Evolutionary conservation across 2,329 filamentous ascomycete genomes (phyloP).

Genomic region (Hypoxylon rubiginosum): DNA sequence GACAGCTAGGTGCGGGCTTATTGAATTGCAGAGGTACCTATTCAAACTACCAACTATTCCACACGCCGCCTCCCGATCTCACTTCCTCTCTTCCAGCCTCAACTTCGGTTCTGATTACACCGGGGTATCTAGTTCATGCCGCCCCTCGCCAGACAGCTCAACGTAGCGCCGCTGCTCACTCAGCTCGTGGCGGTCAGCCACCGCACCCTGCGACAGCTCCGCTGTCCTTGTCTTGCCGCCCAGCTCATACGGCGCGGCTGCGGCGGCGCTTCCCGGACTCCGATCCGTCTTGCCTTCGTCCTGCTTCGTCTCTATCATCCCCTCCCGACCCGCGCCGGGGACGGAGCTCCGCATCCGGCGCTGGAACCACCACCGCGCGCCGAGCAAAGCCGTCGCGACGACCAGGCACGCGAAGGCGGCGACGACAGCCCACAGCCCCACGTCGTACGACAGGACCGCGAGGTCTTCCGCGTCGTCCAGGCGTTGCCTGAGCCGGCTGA

Average conservation of each 20-base stretch:
- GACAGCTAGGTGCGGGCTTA: neutral
- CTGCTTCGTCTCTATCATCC: neutral
- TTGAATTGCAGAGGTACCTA: neutral
- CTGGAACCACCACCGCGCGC: neutral
- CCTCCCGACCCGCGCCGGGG: too few relatives aligned
- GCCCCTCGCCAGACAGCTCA: slow-evolving; percentile 7
- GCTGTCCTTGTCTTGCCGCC: neutral
- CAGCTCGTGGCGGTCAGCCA: slow-evolving; percentile 13
- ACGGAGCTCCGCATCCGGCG: neutral
- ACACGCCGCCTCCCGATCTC: neutral
- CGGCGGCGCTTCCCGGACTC: neutral
- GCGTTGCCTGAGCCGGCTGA: neutral
- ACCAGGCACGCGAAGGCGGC: neutral
- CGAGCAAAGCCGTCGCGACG: neutral
- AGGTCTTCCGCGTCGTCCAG: neutral
- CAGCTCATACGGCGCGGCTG: slow-evolving; percentile 9
- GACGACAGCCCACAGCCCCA: slow-evolving; percentile 1
- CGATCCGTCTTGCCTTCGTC: slow-evolving; percentile 5
- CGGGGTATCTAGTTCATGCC: slow-evolving; percentile 9
- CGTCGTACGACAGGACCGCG: slow-evolving; percentile 11
- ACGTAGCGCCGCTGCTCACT: neutral
- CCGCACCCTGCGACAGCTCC: slow-evolving; percentile 5
- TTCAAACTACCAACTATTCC: neutral
- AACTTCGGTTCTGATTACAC: neutral
- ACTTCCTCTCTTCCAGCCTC: neutral